Conservation (phyloP, 306 rosid genomes). For the Fagus crenata region DNA sequence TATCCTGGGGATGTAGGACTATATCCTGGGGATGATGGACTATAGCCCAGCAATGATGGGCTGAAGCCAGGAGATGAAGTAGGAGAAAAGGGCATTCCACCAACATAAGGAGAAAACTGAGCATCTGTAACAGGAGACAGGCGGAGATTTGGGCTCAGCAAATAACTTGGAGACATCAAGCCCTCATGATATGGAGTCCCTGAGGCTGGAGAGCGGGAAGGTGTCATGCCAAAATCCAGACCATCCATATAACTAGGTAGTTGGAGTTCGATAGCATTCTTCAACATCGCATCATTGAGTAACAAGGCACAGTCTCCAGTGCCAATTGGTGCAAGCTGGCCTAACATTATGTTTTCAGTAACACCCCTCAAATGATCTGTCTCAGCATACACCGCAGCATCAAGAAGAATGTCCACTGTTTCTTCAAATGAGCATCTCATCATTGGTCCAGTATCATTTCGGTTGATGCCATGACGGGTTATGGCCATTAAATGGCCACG, state of each 20-base stretch:
- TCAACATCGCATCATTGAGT: constrained; percentile 94
- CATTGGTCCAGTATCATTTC: constrained; percentile 99
- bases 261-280: constrained; percentile 96
- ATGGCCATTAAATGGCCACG: constrained; percentile 99
- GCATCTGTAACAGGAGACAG: constrained; percentile 87
- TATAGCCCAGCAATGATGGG: constrained; percentile 93
- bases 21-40: constrained; percentile 95
- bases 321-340: constrained; percentile 97
- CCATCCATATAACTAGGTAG: constrained; percentile 97
- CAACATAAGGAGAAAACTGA: constrained; percentile 95
- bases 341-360: constrained; percentile 93
- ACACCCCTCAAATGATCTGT: constrained; percentile 88
- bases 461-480: constrained; percentile 93
- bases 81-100: constrained; percentile 96
- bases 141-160: constrained; percentile 89
- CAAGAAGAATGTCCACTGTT: constrained; percentile 96
- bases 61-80: constrained; percentile 92
- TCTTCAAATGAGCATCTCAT: constrained; percentile 99
- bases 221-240: constrained; percentile 97
- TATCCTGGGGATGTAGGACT: constrained; percentile 96
- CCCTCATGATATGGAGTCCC: constrained; percentile 96
- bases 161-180: constrained; percentile 91
- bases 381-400: constrained; percentile 95
- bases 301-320: constrained; percentile 84
- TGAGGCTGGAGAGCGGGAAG: constrained; percentile 84